Evolutionary conservation across 73 alveolate species (phyloP), one percentile per base, ranked within the genome.

Genomic region (Tetrahymena elliotti): DNA sequence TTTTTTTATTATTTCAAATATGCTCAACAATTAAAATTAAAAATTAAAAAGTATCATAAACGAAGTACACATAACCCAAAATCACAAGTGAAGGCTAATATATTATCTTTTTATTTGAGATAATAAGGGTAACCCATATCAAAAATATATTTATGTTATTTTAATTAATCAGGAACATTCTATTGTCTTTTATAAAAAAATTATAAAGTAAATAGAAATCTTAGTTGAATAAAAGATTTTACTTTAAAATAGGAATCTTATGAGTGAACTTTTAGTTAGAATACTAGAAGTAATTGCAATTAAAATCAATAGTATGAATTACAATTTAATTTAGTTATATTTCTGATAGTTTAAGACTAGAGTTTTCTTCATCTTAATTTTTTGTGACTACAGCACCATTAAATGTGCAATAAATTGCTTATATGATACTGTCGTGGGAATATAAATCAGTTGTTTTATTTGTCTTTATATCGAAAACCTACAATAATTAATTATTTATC

Each of bases 41-140:
- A 47, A 47, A 47, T 47, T 18, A 47, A 0, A 47, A 18, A 7
- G 10, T 41, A 41, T 68, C 88, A 68, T 27, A 68, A 6, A 68
- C 88, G 88, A 2, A 68, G 11, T 7, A 68, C 88, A 68, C 88
- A 47, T 93, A 94, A 84, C 35, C 96, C 96, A 24, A 94, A 94
- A 82, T 94, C 96, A 94, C 93, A 53, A 10, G 96, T 47, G 27
- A 94, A 83, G 31, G 93, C 95, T 2, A 84, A 68, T 40, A 84
- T 94, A 38, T 88, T 88, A 1, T 37, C 93, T 54, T 53, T 54
- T 4, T 15, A 52, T 27, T 38, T 40, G n/a, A 94, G 84, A 20
- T 94, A 94, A 35, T 94, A 94, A 36, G 96, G 96, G 84, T 94
- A 94, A 0, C 96, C 96, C 96, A 94, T 94, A 22, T 94, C 96